Base-by-base conservation (phyloP, 2,329 filamentous ascomycete species). In the Aspergillus latus region DNA sequence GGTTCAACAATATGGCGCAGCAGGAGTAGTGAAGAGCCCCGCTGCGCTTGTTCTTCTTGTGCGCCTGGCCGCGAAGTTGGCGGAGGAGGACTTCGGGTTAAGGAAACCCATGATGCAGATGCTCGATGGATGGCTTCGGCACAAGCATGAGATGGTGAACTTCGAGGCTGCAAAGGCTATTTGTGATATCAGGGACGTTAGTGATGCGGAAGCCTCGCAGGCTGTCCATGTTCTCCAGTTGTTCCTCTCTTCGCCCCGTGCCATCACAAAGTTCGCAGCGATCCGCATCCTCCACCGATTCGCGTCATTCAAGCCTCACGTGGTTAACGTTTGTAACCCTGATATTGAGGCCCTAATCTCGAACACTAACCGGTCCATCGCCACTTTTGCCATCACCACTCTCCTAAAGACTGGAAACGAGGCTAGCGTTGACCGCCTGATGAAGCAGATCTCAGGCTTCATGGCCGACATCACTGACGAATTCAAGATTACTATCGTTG, bases 401-500 rank as follows among this genome's bases (percentile, higher is more conserved):
- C 84, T 99, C 29, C 87, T 99, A 62, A 97, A 97, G 84, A 99
- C 94, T 9, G 94, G 94, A 59, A 99, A 97, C 71, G 94, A 99
- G 77, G 90, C 90, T 39, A 97, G 92, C 64, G 94, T 99, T 44
- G 94, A 99, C 73, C 87, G 94, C 52, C 78, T 99, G 64, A 97
- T 99, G 92, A 97, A 97, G 83, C 92, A 97, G 74, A 97, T 99
- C 61, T 92, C 91, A 26, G 88, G 89, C 39, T 97, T 99, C 80
- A 97, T 99, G 94, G 90, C 92, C 4, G 94, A 97, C 76, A 97
- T 97, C 64, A 97, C 93, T 5, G 94, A 99, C 71, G 94, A 99
- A 75, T 99, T 99, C 82, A 99, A 97, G 82, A 96, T 99, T 65
- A 99, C 94, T n/a, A 96, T 99, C 68, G 93, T 99, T 43, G 94